Evolutionary conservation across 2,329 filamentous ascomycete genomes (phyloP).

Genomic region (Pyricularia pennisetigena): DNA sequence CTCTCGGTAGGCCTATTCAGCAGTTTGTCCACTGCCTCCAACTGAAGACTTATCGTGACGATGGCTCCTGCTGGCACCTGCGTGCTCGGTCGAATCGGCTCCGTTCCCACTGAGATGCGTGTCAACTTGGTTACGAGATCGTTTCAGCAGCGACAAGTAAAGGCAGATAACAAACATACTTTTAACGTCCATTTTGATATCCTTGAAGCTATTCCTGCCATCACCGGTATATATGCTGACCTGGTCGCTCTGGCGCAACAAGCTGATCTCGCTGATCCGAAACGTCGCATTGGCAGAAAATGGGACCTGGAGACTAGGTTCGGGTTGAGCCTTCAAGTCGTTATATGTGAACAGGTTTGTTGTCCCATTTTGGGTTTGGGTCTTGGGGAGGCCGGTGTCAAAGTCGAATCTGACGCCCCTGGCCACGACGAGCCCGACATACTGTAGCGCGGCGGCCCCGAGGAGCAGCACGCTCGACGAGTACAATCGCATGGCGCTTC

Average conservation of each 20-base stretch:
- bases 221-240: too few species aligned
- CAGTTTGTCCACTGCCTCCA: too few species aligned
- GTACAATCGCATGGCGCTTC: neutral
- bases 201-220: too few species aligned
- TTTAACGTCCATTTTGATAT: neutral
- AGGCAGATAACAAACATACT: neutral
- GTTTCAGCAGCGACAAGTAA: neutral
- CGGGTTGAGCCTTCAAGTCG: neutral
- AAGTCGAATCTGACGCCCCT: neutral
- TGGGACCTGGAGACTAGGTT: too few species aligned
- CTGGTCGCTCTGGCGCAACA: neutral
- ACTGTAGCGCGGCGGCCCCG: neutral
- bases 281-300: neutral
- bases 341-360: neutral
- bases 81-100: neutral
- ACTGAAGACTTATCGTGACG: neutral
- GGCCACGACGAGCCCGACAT: neutral
- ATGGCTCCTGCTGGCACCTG: neutral
- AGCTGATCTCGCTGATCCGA: neutral
- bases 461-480: neutral
- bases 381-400: neutral
- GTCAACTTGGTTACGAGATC: neutral
- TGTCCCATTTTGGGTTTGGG: neutral
- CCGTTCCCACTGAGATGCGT: neutral
- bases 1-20: too few species aligned